phyloP scores from a whole-genome alignment of 495 filamentous ascomycete genomes.

The Aspergillus sclerotioniger region DNA sequence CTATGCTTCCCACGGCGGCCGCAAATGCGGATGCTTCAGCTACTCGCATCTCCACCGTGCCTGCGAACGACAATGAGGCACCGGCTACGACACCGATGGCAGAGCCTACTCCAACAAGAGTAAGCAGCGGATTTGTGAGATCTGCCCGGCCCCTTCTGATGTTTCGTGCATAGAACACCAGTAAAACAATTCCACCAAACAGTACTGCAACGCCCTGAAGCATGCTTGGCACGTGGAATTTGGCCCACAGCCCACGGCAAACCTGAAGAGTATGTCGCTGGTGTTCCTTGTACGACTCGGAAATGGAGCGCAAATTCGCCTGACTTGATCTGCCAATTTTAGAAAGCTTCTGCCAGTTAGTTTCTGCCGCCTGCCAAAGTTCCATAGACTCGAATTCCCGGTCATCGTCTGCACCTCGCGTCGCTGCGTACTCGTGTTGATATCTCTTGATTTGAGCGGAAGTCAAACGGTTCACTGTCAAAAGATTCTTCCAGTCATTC shows the following conservation, averaged over 20 bases:
- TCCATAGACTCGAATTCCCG: slow-evolving; percentile 51
- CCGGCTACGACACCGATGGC: slow-evolving; percentile 39
- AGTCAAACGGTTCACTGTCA: slow-evolving; percentile 69
- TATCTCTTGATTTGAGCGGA: slow-evolving; percentile 89
- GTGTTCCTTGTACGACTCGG: slow-evolving; percentile 65
- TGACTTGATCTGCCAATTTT: slow-evolving; percentile 40
- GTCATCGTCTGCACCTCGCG: slow-evolving; percentile 61
- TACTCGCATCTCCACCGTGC: slow-evolving; percentile 24
- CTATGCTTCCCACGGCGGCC: slow-evolving; percentile 61
- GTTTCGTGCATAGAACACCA: slow-evolving; percentile 70
- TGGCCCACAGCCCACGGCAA: slow-evolving; percentile 86
- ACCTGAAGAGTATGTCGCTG: slow-evolving; percentile 73
- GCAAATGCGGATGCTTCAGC: slow-evolving; percentile 38
- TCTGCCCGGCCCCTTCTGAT: slow-evolving; percentile 51
- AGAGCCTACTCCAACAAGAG: slow-evolving; percentile 41
- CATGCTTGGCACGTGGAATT: slow-evolving; percentile 87
- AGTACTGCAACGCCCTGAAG: slow-evolving; percentile 70
- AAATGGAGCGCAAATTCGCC: slow-evolving; percentile 40
- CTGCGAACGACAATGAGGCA: slow-evolving; percentile 20
- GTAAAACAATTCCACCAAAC: slow-evolving; percentile 58
- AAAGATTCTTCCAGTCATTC: slow-evolving; percentile 70
- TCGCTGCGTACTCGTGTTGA: slow-evolving; percentile 63
- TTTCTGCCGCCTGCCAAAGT: slow-evolving; percentile 58
- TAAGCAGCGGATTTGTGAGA: slow-evolving; percentile 50
- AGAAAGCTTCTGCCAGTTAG: slow-evolving; percentile 39